Base-by-base conservation (phyloP, 1,284 basidiomycete genomes). In the Ceratobasidium sp. region DNA sequence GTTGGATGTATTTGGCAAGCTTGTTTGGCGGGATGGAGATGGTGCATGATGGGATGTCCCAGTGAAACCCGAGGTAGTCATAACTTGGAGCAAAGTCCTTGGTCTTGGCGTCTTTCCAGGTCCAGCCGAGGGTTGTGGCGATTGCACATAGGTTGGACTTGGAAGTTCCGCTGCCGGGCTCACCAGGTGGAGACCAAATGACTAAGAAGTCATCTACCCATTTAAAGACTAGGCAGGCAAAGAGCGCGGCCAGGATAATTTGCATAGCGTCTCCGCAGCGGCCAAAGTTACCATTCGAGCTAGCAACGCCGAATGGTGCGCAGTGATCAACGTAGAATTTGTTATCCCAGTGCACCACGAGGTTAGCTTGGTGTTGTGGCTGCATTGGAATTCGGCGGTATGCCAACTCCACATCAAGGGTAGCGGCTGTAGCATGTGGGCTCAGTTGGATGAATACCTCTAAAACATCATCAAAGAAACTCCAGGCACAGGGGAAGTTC, bases 141-240 rank as follows among this genome's bases (percentile, higher is more conserved):
- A 69, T 3, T 7, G 8, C 13, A 15, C 56, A 69, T 1, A 54
- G 47, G 33, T 49, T n/a, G 2, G 13, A 11, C 51, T 77, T 26
- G 33, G 67, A 45, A 49, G 60, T 63, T 3, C 4, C 28, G 56
- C 45, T 20, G 45, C 45, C 17, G 17, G 45, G 45, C 23, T 15
- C 1, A 5, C n/a, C 4, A 42, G 20, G 20, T 2, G 49, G 20
- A 20, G 51, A 11, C 6, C 39, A 78, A 1, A 87, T 81, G 78
- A 86, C 86, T 0, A 85, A 3, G 28, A 85, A 83, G 67, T 87
- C 82, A 73, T 87, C 85, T 0, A 87, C 84, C 86, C 86, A 87
- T 63, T 84, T 82, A 0, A 80, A 73, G 0, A 86, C 49, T 0
- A 84, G 85, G 0, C 84, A 82, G 0, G 86, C 80, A 0, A 85